Evolutionary conservation across 768 basidiomycete species (phyloP), one percentile per base, ranked within the genome.

Genomic region (Lactifluus pinguis): DNA sequence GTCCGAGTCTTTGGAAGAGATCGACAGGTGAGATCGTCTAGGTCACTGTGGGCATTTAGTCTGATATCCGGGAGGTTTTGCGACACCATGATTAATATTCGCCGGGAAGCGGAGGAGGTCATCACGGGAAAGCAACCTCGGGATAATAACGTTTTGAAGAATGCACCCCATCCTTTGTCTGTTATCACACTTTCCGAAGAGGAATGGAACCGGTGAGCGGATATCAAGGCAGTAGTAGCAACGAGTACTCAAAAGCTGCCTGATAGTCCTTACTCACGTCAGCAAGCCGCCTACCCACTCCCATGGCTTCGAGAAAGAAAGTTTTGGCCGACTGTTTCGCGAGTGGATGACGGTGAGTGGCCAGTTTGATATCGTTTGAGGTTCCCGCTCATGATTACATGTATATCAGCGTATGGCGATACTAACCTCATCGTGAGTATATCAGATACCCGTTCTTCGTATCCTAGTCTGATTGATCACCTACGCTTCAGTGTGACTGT

Each of bases 31-130:
- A 50, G 25, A 25, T 25, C 25, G 25, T 25, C 25, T 25, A 25
- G 25, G 25, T 2, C 25, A 25, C 25, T 25, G 25, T 25, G 25
- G 25, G 25, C 25, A 25, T 25, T 25, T 25, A 25, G 39, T 49
- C 53, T 2, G 21, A 56, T 21, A 36, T 36, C 21, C 41, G 53
- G 36, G 62, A 91, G 91, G 69, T 98, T 99, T 78, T 97, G 95
- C 74, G 92, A 98, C 66, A 95, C 97, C 21, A 97, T 98, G 92
- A 95, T 99, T 65, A 83, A 88, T 65, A 99, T 99, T 66, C 89
- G 95, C 53, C 77, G 83, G 67, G 97, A 99, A 73, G 94, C 85
- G 0, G 86, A 95, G 57, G 91, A 95, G 51, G 81, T 99, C 67
- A 81, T 89, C 48, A 75, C 80, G 17, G 97, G 95, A 51, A 87